Conservation (phyloP, 495 filamentous ascomycete species). For the Pseudoneurospora amorphoporcata region DNA sequence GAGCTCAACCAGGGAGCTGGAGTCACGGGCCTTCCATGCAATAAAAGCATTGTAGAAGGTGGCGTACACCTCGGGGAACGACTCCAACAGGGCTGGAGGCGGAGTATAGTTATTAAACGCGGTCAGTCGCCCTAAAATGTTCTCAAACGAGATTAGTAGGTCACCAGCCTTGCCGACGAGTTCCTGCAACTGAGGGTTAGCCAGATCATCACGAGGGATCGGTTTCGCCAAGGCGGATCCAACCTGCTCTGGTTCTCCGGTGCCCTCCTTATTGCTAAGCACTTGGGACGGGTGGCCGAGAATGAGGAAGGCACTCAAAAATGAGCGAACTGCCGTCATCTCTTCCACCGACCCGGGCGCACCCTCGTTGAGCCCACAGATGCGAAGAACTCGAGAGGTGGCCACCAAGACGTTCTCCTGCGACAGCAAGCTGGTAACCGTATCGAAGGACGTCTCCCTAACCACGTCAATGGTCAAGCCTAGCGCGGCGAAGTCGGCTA, state of each 20-base stretch:
- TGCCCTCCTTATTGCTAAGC: constrained; percentile 69
- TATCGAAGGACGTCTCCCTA: constrained; percentile 67
- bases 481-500: constrained; percentile 57
- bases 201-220: constrained; percentile 39
- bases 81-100: constrained; percentile 48
- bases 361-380: constrained; percentile 67
- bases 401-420: constrained; percentile 59
- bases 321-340: constrained; percentile 75
- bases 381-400: constrained; percentile 62
- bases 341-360: constrained; percentile 58
- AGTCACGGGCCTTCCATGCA: constrained; percentile 91
- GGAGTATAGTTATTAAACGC: constrained; percentile 43
- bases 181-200: constrained; percentile 56
- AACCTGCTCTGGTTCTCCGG: constrained; percentile 61
- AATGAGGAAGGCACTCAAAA: constrained; percentile 87
- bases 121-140: constrained; percentile 50
- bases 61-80: constrained; percentile 59
- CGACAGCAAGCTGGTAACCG: constrained; percentile 66
- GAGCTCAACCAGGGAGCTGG: constrained; percentile 76
- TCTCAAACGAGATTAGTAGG: constrained; percentile 73
- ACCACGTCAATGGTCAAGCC: constrained; percentile 66
- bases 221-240: constrained; percentile 32
- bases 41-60: constrained; percentile 87
- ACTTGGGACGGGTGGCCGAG: constrained; percentile 88
- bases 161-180: constrained; percentile 81